These are phyloP conservation scores for Gamsiella multidivaricata DNA, from an alignment of 192 early-diverging fungal species.

Conservation along the genomic window DNA sequence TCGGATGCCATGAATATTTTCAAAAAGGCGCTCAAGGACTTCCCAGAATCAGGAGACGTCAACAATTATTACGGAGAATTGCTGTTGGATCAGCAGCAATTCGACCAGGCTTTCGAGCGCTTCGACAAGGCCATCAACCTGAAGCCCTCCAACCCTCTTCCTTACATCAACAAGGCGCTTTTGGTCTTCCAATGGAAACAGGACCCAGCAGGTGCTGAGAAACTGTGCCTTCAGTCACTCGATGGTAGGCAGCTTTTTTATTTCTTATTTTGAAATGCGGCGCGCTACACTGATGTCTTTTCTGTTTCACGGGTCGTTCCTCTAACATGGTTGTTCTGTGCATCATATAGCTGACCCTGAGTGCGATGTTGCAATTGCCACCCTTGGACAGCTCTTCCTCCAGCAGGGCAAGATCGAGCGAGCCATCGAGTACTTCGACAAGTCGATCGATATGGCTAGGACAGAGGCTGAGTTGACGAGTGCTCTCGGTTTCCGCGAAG, in stretches of 20 bases:
- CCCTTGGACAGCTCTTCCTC: constrained; percentile 82
- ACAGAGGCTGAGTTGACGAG: constrained; percentile 92
- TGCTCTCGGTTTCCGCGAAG: constrained; percentile 60
- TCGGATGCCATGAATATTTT: constrained; percentile 80
- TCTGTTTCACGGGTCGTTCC: background rate
- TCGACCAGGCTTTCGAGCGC: constrained; percentile 82
- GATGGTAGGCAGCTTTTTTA: constrained; percentile 57
- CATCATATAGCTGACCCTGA: constrained; percentile 82
- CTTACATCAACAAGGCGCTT: constrained; percentile 97
- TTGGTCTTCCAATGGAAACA: constrained; percentile 81
- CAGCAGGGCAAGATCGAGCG: constrained; percentile 88
- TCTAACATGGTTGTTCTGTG: background rate
- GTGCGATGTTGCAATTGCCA: constrained; percentile 93
- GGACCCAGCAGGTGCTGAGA: constrained; percentile 80
- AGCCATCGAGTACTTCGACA: constrained; percentile 86
- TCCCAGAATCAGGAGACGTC: constrained; percentile 85
- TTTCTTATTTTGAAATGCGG: background rate
- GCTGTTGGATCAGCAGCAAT: constrained; percentile 84
- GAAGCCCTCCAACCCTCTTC: constrained; percentile 85
- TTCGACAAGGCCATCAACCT: constrained; percentile 92
- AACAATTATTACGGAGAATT: constrained; percentile 99
- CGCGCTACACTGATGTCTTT: too few species aligned
- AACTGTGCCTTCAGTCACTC: constrained; percentile 80
- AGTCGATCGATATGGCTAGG: constrained; percentile 83
- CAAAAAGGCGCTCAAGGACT: constrained; percentile 80